Evolutionary conservation across 1,284 basidiomycete genomes (phyloP), one percentile per base, ranked within the genome.

Genomic region (Somion occarium): DNA sequence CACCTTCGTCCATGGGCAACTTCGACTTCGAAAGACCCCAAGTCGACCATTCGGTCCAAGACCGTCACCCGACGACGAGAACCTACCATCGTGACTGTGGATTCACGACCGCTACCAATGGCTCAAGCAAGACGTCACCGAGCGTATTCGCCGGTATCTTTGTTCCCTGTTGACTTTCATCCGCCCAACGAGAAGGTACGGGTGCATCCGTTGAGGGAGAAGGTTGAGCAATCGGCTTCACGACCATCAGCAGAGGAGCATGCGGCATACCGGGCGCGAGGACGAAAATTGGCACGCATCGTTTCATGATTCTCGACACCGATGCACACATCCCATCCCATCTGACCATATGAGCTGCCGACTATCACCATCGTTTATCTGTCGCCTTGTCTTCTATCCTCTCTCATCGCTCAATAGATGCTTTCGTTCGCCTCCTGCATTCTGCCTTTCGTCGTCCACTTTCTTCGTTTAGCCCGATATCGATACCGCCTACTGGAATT

Each of bases 221-320:
- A 58, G 15, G 43, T 30, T 24, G 27, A 48, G 50, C 25, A 50
- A n/a, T 55, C 30, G 50, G 44, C 45, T 42, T 5, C 58, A 59
- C 20, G 63, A 64, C 11, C 63, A 66, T 44, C 63, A n/a, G n/a
- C n/a, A n/a, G n/a, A n/a, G n/a, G n/a, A n/a, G n/a, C n/a, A n/a
- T n/a, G n/a, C 63, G 19, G 66, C 63, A 34, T 66, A 59, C 55
- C 58, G 57, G 23, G 42, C 58, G 20, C 63, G 67, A n/a, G 68
- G 68, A 3, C 63, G 68, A 38, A 63, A 61, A 55, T 39, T 59
- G 22, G 55, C 59, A 24, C 64, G 64, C 37, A 41, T 55, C 30
- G 51, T 58, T 3, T 60, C 61, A 55, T 64, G 56, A 58, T 45
- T 46, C 26, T 22, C 18, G 23, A 27, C 30, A 37, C 27, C 47